Base-by-base conservation (phyloP, 768 basidiomycete species). In the Kockovaella imperatae region DNA sequence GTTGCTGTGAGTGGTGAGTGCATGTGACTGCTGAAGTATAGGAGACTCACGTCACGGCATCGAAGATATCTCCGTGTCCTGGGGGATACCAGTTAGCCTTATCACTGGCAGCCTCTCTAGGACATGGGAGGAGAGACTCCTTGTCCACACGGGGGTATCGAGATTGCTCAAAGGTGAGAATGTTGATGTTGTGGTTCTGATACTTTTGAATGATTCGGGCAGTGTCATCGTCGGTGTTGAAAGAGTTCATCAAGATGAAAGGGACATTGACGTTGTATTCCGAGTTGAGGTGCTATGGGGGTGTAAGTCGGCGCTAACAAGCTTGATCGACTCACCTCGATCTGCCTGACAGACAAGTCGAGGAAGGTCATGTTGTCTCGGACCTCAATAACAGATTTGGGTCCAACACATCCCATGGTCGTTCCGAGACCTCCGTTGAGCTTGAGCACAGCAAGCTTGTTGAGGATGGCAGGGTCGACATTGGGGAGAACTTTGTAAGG, bases 161-260 rank as follows among this genome's bases (percentile, higher is more conserved):
- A 15, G 88, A 90, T 75, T 95, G 91, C 72, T 87, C 87, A 77
- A 91, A 90, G 47, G 73, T 74, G 44, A 83, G 83, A 73, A 93
- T 88, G 71, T 86, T 85, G 67, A 95, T 80, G 67, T 90, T 87
- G 75, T 91, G 89, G 75, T 89, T 86, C 42, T 83, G 63, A 72
- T 95, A 95, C 75, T 93, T 95, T 73, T 95, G 88, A 74, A 91
- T 88, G 78, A 95, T 87, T 58, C 87, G 84, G 54, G 87, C 81
- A 42, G 91, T 93, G 72, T 96, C 90, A 30, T 95, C 87, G 70
- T 90, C 86, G 52, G 91, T 96, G 77, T 93, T 93, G 79, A 97
- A 96, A 47, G 88, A 93, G 67, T 90, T 95, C 93, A 95, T 93
- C 67, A 96, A 81, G 75, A 95, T 85, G 72, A 95, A 84, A n/a